Evolutionary conservation across 352 stramenopile species (phyloP), one percentile per base, ranked within the genome.

Genomic region (Globisporangium alternatum): DNA sequence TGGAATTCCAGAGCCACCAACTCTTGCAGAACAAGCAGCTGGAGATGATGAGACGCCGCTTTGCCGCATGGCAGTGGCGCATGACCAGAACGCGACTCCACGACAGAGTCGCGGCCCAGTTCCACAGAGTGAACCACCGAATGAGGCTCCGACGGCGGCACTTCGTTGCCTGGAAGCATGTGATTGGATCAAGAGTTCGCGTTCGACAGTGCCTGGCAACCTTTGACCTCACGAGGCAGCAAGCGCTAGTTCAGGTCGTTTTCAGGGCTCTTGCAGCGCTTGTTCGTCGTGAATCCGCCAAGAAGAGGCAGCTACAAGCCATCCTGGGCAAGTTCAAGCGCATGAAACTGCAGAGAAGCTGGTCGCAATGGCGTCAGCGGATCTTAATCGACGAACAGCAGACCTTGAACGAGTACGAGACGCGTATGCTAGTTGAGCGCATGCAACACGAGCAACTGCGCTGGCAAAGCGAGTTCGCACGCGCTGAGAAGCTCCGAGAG

Each of bases 301-400:
- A 49, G 9, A 52, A 58, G 56, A 43, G 70, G 15, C 63, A 63
- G 4, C 58, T 80, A 10, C 56, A 52, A 28, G 56, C 58, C 0
- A 57, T 80, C 44, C 35, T 68, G 17, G 47, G 56, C 15, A 68
- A 65, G 3, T 21, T 59, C 21, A 43, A n/a, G 35, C 61, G 60
- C 49, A 33, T 48, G 21, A 64, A 47, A 43, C 22, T 80, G 41
- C 43, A 74, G 13, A 59, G 28, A 37, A 65, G 68, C 15, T 80
- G 73, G 73, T 39, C 66, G 12, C 65, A 41, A 35, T 67, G 61
- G 61, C 61, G 47, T 22, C 39, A 67, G 21, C 22, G 21, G 8
- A 19, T 67, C 12, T 9, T 51, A 17, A 5, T 57, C 5, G 43
- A 47, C 15, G 61, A 67, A 21, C 21, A 62, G 12, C 52, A 39